These are phyloP conservation scores for Naganishia randhawae DNA, from an alignment of 768 basidiomycete species.

Conservation along the genomic window DNA sequence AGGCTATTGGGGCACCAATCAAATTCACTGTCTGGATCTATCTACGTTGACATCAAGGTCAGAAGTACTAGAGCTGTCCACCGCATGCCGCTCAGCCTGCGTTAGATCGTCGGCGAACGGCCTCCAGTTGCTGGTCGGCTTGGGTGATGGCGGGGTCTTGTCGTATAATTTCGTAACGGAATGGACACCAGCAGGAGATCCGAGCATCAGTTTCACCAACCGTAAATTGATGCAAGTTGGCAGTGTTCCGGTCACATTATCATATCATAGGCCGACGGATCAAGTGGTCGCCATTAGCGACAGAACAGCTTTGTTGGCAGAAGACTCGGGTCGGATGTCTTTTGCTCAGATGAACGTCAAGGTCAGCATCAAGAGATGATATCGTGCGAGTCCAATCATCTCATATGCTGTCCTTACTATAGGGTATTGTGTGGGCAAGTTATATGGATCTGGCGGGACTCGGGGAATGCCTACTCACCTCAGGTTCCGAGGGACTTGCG, in stretches of 20 bases:
- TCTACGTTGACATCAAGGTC: slow-evolving; percentile 29
- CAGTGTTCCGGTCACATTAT: slow-evolving; percentile 36
- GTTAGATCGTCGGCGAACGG: slow-evolving; percentile 26
- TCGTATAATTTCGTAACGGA: not conserved
- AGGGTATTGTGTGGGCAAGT: slow-evolving; percentile 39
- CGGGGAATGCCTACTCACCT: slow-evolving; percentile 39
- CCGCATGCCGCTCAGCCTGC: slow-evolving; percentile 30
- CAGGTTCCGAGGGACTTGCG: slow-evolving; percentile 32
- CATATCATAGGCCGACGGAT: slow-evolving; percentile 15
- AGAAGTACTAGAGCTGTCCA: slow-evolving; percentile 1
- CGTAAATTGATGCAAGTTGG: slow-evolving; percentile 40
- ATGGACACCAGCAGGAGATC: slow-evolving; percentile 31
- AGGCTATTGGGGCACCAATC: slow-evolving; percentile 32
- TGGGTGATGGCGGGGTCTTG: slow-evolving; percentile 39
- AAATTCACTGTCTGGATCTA: slow-evolving; percentile 39
- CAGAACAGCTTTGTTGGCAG: slow-evolving; percentile 42
- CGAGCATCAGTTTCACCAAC: slow-evolving; percentile 25
- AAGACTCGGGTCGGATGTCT: slow-evolving; percentile 41
- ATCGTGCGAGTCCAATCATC: not conserved
- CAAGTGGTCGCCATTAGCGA: slow-evolving; percentile 40
- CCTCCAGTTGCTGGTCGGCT: slow-evolving; percentile 40
- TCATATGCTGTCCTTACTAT: not conserved
- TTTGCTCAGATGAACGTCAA: slow-evolving; percentile 41
- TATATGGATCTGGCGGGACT: slow-evolving; percentile 25
- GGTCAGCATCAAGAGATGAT: slow-evolving; percentile 30